Base-by-base conservation (phyloP, 257 asterid species). In the Nicotiana paniculata region DNA sequence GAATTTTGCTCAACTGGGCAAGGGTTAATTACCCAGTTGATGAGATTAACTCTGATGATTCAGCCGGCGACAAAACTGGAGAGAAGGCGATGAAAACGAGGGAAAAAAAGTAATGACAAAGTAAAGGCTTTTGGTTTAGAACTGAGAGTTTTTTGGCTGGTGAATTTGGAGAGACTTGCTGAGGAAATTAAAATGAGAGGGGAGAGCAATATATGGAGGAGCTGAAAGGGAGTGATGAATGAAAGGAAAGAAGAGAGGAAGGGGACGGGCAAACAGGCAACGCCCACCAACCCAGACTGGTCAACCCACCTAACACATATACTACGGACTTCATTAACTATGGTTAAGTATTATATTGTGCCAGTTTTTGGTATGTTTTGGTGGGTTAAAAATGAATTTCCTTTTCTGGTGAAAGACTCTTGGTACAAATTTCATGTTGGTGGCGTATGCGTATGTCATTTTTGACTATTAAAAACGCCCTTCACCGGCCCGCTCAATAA, bases 211-310 rank as follows among this genome's bases (percentile, higher is more conserved):
- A 86, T 84, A 86, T 80, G 75, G 46, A 51, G 63, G 79, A 33
- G 57, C 1, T 57, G 24, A 51, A 15, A 12, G n/a, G 11, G 39
- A 51, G 9, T 43, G 70, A 33, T 30, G 67, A 8, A 12, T 67
- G 82, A 30, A 21, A 68, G 43, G 82, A 53, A 32, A 58, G 80
- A 21, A 61, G 17, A 68, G 53, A 43, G 51, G 9, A 43, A 43
- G 51, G 51, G 12, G 51, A 43, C 51, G 51, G 51, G 1, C 51
- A 43, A 43, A 67, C 77, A 13, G 51, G 39, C 83, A 69, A 81
- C 72, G 96, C 96, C 96, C 55, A 87, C 95, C 93, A 86, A 90
- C 91, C 98, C 89, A 90, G 93, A 91, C 93, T 75, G 88, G 93
- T 88, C 91, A 91, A 82, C 77, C 85, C 91, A 90, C 94, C 92